A percentile compares a stretch with the other conserved stretches of the same genome.
Evolutionary conservation across 208 protist genomes (phyloP).

Genomic region (Tritrichomonas musculus): DNA sequence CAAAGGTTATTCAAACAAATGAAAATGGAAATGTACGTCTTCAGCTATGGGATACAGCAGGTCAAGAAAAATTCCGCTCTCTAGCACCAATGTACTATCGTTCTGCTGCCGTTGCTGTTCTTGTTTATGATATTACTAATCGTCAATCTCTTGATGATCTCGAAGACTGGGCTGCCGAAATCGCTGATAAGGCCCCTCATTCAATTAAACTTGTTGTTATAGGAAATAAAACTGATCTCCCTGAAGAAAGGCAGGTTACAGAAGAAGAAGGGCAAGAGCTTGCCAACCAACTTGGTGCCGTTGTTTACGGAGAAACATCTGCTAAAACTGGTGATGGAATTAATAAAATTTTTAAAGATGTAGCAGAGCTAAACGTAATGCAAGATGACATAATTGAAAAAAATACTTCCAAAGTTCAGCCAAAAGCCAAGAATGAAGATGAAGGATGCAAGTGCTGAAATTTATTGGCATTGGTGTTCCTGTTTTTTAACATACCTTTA

Average conservation of each 20-base stretch:
- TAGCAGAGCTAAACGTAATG: background rate
- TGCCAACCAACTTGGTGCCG: background rate
- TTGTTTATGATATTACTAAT: background rate
- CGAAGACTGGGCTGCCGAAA: constrained; percentile 23
- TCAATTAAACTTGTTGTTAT: background rate
- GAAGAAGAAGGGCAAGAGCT: background rate
- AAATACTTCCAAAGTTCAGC: background rate
- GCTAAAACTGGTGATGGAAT: constrained; percentile 13
- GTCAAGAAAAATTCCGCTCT: constrained; percentile 18
- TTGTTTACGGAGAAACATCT: background rate
- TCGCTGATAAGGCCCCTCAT: background rate
- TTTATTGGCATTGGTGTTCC: too few species aligned
- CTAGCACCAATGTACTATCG: constrained; percentile 15
- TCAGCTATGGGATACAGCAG: constrained; percentile 25
- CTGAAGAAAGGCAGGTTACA: background rate
- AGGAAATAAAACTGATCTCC: constrained; percentile 4
- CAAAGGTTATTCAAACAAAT: background rate
- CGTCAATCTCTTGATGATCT: background rate
- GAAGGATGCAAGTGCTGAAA: background rate
- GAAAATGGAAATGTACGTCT: background rate
- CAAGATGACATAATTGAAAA: constrained; percentile 10
- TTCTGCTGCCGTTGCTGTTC: background rate
- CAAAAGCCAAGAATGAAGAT: background rate
- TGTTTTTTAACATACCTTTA: too few species aligned
- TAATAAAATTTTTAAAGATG: background rate